Evolutionary conservation across 1,284 basidiomycete genomes (phyloP).

Genomic region (Takashimella tepidaria): DNA sequence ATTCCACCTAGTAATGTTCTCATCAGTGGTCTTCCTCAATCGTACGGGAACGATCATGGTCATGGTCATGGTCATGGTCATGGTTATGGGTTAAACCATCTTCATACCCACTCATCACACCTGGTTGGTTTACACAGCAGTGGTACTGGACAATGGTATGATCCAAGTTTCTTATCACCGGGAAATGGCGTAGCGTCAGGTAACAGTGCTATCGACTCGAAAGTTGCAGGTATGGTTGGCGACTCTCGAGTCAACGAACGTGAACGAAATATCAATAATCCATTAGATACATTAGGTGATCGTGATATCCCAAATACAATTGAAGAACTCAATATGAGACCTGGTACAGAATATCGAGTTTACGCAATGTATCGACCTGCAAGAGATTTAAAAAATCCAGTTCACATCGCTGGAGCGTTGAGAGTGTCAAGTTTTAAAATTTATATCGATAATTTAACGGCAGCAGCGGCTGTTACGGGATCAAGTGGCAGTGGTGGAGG

Average conservation of each 20-base stretch:
- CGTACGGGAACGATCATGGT: no score
- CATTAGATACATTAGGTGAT: conserved; percentile 16
- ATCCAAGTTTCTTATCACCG: background rate
- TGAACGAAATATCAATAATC: conserved; percentile 6
- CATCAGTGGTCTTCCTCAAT: no score
- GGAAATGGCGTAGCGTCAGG: background rate
- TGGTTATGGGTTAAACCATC: no score
- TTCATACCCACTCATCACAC: no score
- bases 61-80: no score
- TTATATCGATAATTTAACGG: conserved; percentile 39
- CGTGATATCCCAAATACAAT: conserved; percentile 45
- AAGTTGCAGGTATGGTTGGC: background rate
- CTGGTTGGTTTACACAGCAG: no score
- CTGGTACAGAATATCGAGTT: conserved; percentile 51
- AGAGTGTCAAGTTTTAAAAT: conserved; percentile 47
- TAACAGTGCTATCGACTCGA: background rate
- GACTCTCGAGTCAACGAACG: conserved; percentile 15
- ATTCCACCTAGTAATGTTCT: background rate
- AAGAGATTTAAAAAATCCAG: conserved; percentile 34
- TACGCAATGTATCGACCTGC: conserved; percentile 50
- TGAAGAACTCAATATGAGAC: conserved; percentile 51
- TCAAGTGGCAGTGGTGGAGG: background rate
- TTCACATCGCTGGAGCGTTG: conserved; percentile 44
- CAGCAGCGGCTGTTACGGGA: background rate
- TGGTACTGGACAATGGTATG: no score